Base-by-base conservation (phyloP, 164 flowering plant species). In the Akebia trifoliata region DNA sequence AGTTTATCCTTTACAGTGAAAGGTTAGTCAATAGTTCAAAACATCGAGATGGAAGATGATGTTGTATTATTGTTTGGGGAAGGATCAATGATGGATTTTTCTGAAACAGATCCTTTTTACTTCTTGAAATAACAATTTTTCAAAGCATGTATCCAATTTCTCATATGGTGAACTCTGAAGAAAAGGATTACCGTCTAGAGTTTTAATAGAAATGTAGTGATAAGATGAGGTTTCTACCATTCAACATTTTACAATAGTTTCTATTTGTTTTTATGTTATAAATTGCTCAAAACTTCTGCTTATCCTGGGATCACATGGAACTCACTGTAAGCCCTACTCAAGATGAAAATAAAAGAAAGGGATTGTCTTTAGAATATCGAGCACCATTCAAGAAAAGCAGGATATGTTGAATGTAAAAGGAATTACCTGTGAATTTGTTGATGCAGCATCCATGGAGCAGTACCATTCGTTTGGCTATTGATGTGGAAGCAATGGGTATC, bases 401-500 rank as follows among this genome's bases (percentile, higher is more conserved):
- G 26, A 22, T 44, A n/a, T n/a, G 20, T 6, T 44, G 48, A 44
- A 44, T 21, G 48, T 22, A 14, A 9, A 44, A 44, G 14, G 28
- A n/a, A 26, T 54, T 8, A 54, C 21, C 15, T 6, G 6, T n/a
- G 3, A 35, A 36, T 15, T 60, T 62, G 6, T 42, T 69, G 26
- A 12, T 70, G 78, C 83, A 93, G 99, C 97, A 93, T 70, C 90
- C 96, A 6, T 90, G 97, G 99, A 84, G 88, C 50, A 63, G 64
- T 62, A 78, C 88, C 26, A 50, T 93, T 57, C 83, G 90, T 31
- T 44, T 90, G 75, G 94, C 86, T 44, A 67, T 93, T 71, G 97
- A 93, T 75, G 72, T 93, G 73, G 99, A 93, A 75, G 97, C 99
- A 60, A 90, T 93, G 94, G 97, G 99, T 11, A 73, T 81, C 53